These are phyloP conservation scores for Chimonanthus salicifolius DNA, from an alignment of 164 flowering plant species.

Conservation along the genomic window DNA sequence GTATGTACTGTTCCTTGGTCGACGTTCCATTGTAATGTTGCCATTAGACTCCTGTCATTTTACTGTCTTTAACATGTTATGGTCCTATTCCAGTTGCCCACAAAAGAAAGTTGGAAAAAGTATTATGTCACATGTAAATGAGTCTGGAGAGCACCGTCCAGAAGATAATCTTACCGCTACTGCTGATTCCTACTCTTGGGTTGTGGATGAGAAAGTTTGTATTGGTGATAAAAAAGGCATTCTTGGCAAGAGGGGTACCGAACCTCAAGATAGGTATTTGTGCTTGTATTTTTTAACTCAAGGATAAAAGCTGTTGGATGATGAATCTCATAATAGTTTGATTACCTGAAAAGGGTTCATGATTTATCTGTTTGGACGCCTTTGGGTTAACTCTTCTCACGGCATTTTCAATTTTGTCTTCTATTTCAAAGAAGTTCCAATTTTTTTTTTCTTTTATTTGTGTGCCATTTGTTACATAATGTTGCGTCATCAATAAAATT, in stretches of 20 bases:
- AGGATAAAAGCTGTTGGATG: background rate
- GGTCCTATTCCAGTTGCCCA: constrained; percentile 29
- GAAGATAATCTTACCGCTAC: constrained; percentile 41
- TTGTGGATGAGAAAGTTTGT: constrained; percentile 44
- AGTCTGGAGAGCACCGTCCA: constrained; percentile 17
- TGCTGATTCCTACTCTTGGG: constrained; percentile 55
- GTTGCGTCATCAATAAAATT: too few species aligned
- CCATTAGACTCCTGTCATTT: too few species aligned
- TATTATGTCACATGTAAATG: constrained; percentile 24
- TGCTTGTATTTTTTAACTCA: background rate
- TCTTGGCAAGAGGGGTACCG: constrained; percentile 18
- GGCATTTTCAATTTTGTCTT: too few species aligned
- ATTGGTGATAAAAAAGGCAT: constrained; percentile 41
- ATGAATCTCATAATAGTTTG: background rate
- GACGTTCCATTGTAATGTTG: too few species aligned
- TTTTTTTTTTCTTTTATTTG: too few species aligned
- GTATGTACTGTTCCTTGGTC: too few species aligned
- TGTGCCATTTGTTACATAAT: too few species aligned
- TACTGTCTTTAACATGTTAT: background rate
- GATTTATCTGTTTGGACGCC: background rate
- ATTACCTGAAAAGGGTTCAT: background rate
- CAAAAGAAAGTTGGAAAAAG: constrained; percentile 25
- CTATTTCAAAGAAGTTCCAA: too few species aligned
- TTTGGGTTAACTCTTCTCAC: background rate
- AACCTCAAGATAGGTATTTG: constrained; percentile 36